Base-by-base conservation (phyloP, 1,284 basidiomycete species). In the Hemileia vastatrix region DNA sequence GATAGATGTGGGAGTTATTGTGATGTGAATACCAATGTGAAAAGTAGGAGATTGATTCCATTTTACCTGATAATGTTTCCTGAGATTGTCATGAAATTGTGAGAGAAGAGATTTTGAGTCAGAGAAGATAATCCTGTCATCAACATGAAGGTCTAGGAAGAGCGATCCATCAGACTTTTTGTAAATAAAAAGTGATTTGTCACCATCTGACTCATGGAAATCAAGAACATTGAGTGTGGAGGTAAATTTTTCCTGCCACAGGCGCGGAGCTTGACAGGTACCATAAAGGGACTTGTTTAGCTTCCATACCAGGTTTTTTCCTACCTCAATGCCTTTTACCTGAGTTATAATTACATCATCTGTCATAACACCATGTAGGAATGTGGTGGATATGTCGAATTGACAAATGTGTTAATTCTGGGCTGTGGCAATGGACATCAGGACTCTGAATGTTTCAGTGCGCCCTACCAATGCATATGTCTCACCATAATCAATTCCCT, bases 251-350 rank as follows among this genome's bases (percentile, higher is more conserved):
- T 18, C 15, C 23, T 50, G n/a, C 48, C 48, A 50, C 21, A 15
- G n/a, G n/a, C 48, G 13, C 23, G 48, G n/a, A 18, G 48, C 48
- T 50, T 50, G n/a, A 15, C 23, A 19, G 23, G 48, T 50, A 21
- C 18, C 48, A 50, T 50, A 50, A 50, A 50, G 18, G 18, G 48
- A 50, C 11, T 50, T 50, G 48, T 18, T 50, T 11, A 50, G 23
- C 48, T 18, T 18, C 48, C n/a, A 50, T 4, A 50, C 48, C 21
- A 4, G 23, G 23, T 50, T 4, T 50, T 19, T 50, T 23, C 11
- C n/a, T 11, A 18, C 11, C 23, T 50, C n/a, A 50, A 19, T 19
- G 23, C 48, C 18, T 11, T 15, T 50, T 11, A 50, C 48, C 23
- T 50, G 48, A 50, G 11, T 15, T 19, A 23, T 21, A 23, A 19